Base-by-base conservation (phyloP, 2,329 filamentous ascomycete species). In the Fusarium sp. region DNA sequence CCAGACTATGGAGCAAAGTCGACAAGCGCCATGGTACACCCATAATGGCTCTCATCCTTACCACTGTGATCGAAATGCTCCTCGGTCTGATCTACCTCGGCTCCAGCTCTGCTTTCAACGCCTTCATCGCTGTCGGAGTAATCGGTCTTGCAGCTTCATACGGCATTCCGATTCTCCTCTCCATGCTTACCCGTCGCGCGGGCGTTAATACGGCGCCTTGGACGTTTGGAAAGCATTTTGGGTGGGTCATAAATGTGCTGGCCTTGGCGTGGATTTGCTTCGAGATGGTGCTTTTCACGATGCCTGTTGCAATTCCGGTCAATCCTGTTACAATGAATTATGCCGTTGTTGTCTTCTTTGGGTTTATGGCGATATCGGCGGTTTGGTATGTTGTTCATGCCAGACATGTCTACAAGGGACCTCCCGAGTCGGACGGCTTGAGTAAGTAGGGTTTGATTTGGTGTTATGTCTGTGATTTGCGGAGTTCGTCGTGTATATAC, bases 21-120 rank as follows among this genome's bases (percentile, higher is more conserved):
- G 87, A 92, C 80, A 83, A 84, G 66, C 83, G 81, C 4, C 86
- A 93, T 50, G 89, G 90, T 48, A 88, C 94, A 32, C 92, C 93
- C 0, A 82, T 95, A 4, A 89, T 85, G 83, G 91, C 89, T 3
- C 83, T 94, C 7, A 81, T 88, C 2, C 83, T 94, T 1, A 93
- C 90, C 0, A 90, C 91, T 0, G 76, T 84, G 0, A 87, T 94
- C 21, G 89, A 92, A 77, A 91, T 88, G 73, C 82, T 94, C 16
- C 84, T 94, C 0, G 92, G 92, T 1, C 83, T 92, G 63, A 93
- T 94, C 78, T 94, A 93, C 80, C 92, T 94, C 61, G 92, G 92
- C 13, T 92, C 89, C 0, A 87, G 88, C 1, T 90, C 91, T 0
- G 92, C 92, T 0, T 94, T 94, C 81, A 91, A 91, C 81, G 90